A percentile compares a stretch with the other conserved stretches of the same genome.
Evolutionary conservation across 345 rosid species (phyloP).

Genomic region (Rhizophora mangle): DNA sequence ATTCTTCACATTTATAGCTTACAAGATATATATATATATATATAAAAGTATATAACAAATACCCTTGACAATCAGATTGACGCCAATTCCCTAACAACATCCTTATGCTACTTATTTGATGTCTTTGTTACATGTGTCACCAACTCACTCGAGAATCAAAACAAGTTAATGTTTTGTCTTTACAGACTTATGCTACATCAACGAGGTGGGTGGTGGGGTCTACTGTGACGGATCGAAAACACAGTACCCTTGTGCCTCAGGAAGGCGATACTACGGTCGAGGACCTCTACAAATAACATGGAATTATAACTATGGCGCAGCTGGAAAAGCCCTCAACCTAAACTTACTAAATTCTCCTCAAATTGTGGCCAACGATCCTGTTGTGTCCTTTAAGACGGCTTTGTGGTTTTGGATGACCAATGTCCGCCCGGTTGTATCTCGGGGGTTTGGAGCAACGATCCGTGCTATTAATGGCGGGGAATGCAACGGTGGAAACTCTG

Average conservation of each 20-base stretch:
- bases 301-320: slow-evolving; percentile 50
- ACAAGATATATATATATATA: too few species aligned
- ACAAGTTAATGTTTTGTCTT: too few species aligned
- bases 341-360: slow-evolving; percentile 40
- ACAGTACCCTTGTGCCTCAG: slow-evolving; percentile 55
- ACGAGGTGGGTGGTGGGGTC: slow-evolving; percentile 49
- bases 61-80: too few species aligned
- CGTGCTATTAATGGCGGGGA: slow-evolving; percentile 45
- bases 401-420: slow-evolving; percentile 47
- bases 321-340: slow-evolving; percentile 32
- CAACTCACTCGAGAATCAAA: too few species aligned
- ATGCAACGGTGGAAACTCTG: slow-evolving; percentile 34
- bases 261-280: slow-evolving; percentile 40
- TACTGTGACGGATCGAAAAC: slow-evolving; percentile 38
- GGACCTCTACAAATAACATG: slow-evolving; percentile 55
- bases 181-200: slow-evolving; percentile 58
- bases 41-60: too few species aligned
- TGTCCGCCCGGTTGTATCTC: slow-evolving; percentile 31
- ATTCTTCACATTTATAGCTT: too few species aligned
- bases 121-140: too few species aligned
- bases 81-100: too few species aligned
- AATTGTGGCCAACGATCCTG: slow-evolving; percentile 35
- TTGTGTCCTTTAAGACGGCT: slow-evolving; percentile 41
- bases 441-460: slow-evolving; percentile 53
- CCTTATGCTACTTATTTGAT: too few species aligned